Evolutionary conservation across 1,284 basidiomycete species (phyloP), one percentile per base, ranked within the genome.

Genomic region (Tremellales sp.): DNA sequence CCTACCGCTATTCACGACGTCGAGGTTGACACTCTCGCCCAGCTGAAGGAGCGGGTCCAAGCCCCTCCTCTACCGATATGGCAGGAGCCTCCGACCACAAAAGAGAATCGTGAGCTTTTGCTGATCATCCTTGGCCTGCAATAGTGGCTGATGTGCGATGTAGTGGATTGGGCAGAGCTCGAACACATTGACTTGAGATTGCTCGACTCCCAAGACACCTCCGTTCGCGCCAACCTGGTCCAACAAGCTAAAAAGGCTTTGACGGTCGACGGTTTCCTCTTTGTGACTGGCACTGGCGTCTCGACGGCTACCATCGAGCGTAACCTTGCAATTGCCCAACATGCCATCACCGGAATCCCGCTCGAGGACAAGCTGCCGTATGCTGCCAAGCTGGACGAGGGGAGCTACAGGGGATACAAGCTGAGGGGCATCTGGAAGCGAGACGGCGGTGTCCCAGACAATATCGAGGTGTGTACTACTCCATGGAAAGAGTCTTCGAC

Each of bases 341-440:
- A 49, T 25, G 46, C 48, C 21, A 49, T 54, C 67, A 85, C 83
- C 17, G 79, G 85, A 54, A 86, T 86, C 11, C 84, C 87, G 41
- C 83, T 84, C 73, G 86, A 85, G 56, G 85, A 87, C 60, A 84
- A 83, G 68, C 81, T 87, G 21, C 86, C 86, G n/a, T 87, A 88
- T 76, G 87, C 87, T 53, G 89, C 87, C 61, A 88, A 88, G 76
- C 49, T 60, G 3, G 53, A 52, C 11, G 50, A 49, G 37, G 58
- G 58, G 1, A 43, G 36, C 17, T 56, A 58, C 43, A 33, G 17
- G 13, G 72, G 72, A 0, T 74, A 72, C 64, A 74, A 74, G 54
- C 60, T 66, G 12, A 58, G 65, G 37, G 73, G 70, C 1, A 67
- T 73, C 31, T 75, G 72, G 72, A 62, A 62, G 43, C 56, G 65